phyloP scores from a whole-genome alignment of 345 rosid genomes.

The Garcia nutans region DNA sequence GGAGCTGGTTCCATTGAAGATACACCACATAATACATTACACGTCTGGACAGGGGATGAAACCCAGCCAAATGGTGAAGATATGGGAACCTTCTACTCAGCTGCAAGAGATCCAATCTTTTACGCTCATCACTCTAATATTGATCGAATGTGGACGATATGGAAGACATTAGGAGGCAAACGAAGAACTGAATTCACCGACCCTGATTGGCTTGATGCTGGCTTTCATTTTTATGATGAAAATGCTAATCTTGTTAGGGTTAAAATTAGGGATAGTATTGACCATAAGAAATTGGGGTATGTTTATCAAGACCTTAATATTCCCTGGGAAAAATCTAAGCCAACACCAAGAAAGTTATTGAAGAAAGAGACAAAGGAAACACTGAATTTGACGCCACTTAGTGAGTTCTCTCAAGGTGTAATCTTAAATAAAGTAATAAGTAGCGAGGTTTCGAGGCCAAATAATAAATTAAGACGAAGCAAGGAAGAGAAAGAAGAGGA shows the following conservation, averaged over 20 bases:
- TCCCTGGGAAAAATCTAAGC: slow-evolving; percentile 50
- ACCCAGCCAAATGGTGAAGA: slow-evolving; percentile 45
- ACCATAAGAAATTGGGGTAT: slow-evolving; percentile 37
- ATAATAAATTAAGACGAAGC: slow-evolving; percentile 5
- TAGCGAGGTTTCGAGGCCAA: slow-evolving; percentile 18
- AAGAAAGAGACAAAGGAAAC: slow-evolving; percentile 26
- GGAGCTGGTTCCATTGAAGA: slow-evolving; percentile 56
- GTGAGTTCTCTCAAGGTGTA: slow-evolving; percentile 8
- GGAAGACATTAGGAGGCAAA: slow-evolving; percentile 55
- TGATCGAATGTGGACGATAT: slow-evolving; percentile 59
- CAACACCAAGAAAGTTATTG: no score
- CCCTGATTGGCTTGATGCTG: slow-evolving; percentile 53
- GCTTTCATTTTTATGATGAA: slow-evolving; percentile 57
- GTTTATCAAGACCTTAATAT: slow-evolving; percentile 47
- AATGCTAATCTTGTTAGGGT: slow-evolving; percentile 54
- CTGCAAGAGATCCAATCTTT: slow-evolving; percentile 61
- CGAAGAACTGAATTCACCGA: slow-evolving; percentile 43
- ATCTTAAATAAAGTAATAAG: slow-evolving; percentile 12
- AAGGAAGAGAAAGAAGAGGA: slow-evolving; percentile 25
- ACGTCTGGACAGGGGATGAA: slow-evolving; percentile 50
- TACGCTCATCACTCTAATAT: slow-evolving; percentile 55
- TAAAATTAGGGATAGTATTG: no score
- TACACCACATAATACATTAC: slow-evolving; percentile 49
- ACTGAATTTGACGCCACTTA: slow-evolving; percentile 2
- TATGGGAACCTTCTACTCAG: slow-evolving; percentile 68